Base-by-base conservation (phyloP, 73 alveolate species). In the Paramecium sonneborni region DNA sequence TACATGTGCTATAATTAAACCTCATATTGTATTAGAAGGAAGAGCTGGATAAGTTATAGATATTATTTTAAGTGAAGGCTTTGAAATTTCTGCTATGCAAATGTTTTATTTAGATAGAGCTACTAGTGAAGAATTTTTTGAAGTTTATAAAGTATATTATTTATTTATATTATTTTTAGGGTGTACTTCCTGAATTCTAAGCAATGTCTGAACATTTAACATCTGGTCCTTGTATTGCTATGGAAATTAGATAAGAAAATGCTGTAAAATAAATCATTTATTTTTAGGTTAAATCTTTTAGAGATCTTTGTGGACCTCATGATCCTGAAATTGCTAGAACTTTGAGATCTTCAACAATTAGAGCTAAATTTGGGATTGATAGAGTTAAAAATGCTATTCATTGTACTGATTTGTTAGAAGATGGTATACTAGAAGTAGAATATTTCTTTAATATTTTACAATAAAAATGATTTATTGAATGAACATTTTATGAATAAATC, bases 251-350 rank as follows among this genome's bases (percentile, higher is more conserved):
- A 94, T 96, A 98, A 92, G 99, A 98, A 92, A 95, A 97, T 93
- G 99, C 94, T 9, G 99, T 98, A 18, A 14, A 57, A 8, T 4
- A 35, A 32, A 32, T 32, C 14, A n/a, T 14, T 74, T 14, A 32
- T 2, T 35, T n/a, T 32, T 38, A 74, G 87, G 87, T 86, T 62
- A 93, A 94, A 74, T 67, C 96, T 20, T 95, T 97, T 76, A 96
- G 99, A 92, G 95, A 96, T 23, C 76, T 97, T n/a, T 97, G 95
- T 15, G 99, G 99, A 34, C 99, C 99, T 67, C 98, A 95, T 84
- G 99, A 98, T 92, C 99, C 99, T 23, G 99, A 98, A 92, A 97
- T 98, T 48, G 99, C 99, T 8, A 97, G 96, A 93, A 82, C 86
- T 85, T 91, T 98, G 38, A 92, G 99, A 76, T 98, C 99, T 8